A percentile compares a stretch with the other conserved stretches of the same genome.
Conservation (phyloP, 2,329 filamentous ascomycete species). For the Penicillium hesseltinei region DNA sequence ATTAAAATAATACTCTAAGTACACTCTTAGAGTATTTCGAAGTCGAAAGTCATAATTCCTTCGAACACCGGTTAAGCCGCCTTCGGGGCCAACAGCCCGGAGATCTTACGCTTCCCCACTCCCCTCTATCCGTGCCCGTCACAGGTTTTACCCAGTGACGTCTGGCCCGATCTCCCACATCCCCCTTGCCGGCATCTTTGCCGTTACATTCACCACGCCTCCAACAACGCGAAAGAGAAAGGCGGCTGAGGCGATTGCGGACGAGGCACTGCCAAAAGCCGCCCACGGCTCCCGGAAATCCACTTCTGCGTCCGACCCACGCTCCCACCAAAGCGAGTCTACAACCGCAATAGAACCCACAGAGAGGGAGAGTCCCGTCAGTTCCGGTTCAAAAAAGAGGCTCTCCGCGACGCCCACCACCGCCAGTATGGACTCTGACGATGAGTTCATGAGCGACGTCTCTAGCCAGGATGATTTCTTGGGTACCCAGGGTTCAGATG, state of each 20-base stretch:
- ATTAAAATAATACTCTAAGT: too few species aligned
- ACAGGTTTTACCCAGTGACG: constrained; percentile 9
- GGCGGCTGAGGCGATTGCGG: constrained; percentile 47
- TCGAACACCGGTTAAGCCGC: neutral
- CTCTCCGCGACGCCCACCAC: constrained; percentile 46
- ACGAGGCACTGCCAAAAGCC: constrained; percentile 26
- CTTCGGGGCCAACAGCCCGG: neutral
- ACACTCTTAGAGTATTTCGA: neutral
- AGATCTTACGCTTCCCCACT: constrained; percentile 8
- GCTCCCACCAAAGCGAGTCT: constrained; percentile 26
- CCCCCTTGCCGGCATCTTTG: constrained; percentile 14
- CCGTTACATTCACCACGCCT: constrained; percentile 50
- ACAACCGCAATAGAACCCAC: constrained; percentile 6
- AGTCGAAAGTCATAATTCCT: neutral
- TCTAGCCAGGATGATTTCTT: constrained; percentile 74
- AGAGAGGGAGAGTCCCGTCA: constrained; percentile 19
- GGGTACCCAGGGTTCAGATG: constrained; percentile 68
- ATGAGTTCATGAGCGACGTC: constrained; percentile 83
- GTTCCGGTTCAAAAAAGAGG: constrained; percentile 22
- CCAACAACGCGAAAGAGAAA: constrained; percentile 54
- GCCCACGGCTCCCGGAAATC: constrained; percentile 28
- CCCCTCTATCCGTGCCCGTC: constrained; percentile 6
- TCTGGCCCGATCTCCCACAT: neutral
- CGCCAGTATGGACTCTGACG: constrained; percentile 85
- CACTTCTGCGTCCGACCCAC: constrained; percentile 26